phyloP scores from a whole-genome alignment of 1,284 basidiomycete genomes.

The Tilletia setariae region DNA sequence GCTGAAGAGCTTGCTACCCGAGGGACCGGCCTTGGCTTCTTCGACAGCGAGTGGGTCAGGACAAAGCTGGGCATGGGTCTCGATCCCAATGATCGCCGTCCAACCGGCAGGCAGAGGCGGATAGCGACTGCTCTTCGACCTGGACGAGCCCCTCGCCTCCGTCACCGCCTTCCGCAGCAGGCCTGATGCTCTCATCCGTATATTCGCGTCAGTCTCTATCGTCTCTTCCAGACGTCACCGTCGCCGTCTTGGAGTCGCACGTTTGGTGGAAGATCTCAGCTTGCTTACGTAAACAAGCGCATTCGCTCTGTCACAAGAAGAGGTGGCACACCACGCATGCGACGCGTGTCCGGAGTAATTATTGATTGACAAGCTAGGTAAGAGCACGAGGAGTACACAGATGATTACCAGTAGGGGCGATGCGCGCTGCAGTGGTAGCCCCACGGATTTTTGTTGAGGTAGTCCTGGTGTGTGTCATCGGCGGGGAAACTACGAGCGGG shows the following conservation, averaged over 20 bases:
- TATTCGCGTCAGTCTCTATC: too few relatives aligned
- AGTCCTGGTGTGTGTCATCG: constrained; percentile 51
- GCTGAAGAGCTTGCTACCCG: constrained; percentile 28
- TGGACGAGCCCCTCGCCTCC: neutral
- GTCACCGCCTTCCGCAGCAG: neutral
- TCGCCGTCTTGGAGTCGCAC: too few relatives aligned
- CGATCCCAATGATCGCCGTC: constrained; percentile 78
- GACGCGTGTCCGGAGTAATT: too few relatives aligned
- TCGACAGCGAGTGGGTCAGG: constrained; percentile 62
- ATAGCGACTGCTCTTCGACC: constrained; percentile 2
- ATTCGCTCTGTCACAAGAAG: too few relatives aligned
- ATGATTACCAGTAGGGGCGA: constrained; percentile 2
- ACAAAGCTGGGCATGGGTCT: constrained; percentile 85
- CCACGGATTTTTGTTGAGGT: constrained; percentile 45
- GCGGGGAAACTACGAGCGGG: constrained; percentile 28
- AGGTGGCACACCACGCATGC: too few relatives aligned
- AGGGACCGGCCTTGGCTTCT: neutral
- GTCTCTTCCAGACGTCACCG: too few relatives aligned
- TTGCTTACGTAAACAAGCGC: too few relatives aligned
- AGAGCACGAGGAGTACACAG: too few relatives aligned
- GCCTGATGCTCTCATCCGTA: constrained; percentile 1
- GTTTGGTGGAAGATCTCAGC: too few relatives aligned
- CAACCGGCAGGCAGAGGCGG: constrained; percentile 39
- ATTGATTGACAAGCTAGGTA: too few relatives aligned
- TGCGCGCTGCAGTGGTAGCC: constrained; percentile 30